Percentiles rank a stretch among this genome's conserved stretches.
phyloP scores from a whole-genome alignment of 1,139 yeast genomes.

The Scheffersomyces parashehatae region DNA sequence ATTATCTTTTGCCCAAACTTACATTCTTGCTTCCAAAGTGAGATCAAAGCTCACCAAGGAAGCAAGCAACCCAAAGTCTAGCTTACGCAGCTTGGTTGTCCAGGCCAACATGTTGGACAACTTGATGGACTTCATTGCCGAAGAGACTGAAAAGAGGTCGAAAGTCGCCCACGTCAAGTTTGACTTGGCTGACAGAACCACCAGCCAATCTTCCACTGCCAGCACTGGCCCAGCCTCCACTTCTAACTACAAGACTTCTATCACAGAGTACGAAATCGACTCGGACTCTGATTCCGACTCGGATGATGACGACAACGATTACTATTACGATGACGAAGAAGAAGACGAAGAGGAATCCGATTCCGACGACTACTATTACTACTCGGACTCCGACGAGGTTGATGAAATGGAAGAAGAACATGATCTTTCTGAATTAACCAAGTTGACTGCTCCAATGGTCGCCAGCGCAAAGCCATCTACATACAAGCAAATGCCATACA shows the following conservation, averaged over 20 bases:
- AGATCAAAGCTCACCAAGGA: constrained; percentile 67
- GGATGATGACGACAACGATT: constrained; percentile 13
- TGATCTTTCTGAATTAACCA: not conserved
- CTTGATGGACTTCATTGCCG: constrained; percentile 55
- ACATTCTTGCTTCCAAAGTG: constrained; percentile 67
- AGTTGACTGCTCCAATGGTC: not conserved
- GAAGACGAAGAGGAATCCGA: constrained; percentile 8
- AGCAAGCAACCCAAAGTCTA: constrained; percentile 61
- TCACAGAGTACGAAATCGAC: constrained; percentile 40
- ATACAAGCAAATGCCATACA: constrained; percentile 24
- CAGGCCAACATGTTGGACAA: constrained; percentile 78
- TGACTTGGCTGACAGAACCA: constrained; percentile 5
- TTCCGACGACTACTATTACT: constrained; percentile 27
- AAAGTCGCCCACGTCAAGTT: constrained; percentile 12
- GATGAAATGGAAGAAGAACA: constrained; percentile 12
- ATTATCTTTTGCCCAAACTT: constrained; percentile 55
- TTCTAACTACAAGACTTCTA: constrained; percentile 19
- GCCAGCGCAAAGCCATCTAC: constrained; percentile 8
- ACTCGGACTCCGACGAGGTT: constrained; percentile 26
- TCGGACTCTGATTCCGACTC: constrained; percentile 23
- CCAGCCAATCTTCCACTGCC: constrained; percentile 2
- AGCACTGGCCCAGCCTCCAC: constrained; percentile 5
- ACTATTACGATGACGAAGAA: constrained; percentile 2
- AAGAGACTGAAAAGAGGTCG: constrained; percentile 32
- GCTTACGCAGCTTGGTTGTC: constrained; percentile 62